Conservation (phyloP, 2,329 filamentous ascomycete species). For the Mycosphaerella arachidis region DNA sequence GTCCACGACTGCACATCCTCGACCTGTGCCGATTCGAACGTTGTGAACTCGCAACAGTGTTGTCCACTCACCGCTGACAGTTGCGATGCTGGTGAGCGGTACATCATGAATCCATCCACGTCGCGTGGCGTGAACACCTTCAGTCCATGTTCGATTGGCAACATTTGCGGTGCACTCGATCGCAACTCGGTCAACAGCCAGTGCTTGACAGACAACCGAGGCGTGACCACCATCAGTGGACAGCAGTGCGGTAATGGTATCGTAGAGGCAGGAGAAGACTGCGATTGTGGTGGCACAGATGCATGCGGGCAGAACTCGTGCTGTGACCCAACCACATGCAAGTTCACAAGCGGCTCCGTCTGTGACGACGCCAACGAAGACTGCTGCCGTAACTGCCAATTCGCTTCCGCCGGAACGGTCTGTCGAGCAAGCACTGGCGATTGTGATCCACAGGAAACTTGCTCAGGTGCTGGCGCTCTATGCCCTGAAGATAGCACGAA, state of each 20-base stretch:
- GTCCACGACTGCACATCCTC: constrained; percentile 79
- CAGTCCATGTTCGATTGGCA: constrained; percentile 84
- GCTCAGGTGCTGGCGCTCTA: constrained; percentile 64
- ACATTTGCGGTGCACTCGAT: constrained; percentile 82
- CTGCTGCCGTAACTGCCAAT: constrained; percentile 70
- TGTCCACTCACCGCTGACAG: constrained; percentile 66
- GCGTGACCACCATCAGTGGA: constrained; percentile 74
- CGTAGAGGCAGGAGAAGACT: constrained; percentile 89
- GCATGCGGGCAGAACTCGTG: constrained; percentile 72
- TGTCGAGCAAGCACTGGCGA: constrained; percentile 74
- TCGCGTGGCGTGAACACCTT: constrained; percentile 68
- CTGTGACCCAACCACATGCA: constrained; percentile 83
- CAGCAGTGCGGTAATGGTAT: constrained; percentile 95
- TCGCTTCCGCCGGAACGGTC: constrained; percentile 62
- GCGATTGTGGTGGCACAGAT: constrained; percentile 78
- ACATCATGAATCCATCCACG: constrained; percentile 95
- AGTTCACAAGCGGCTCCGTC: constrained; percentile 67
- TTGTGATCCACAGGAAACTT: constrained; percentile 83
- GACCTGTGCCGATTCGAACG: constrained; percentile 62
- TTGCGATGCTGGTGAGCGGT: constrained; percentile 74
- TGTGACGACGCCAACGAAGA: constrained; percentile 84
- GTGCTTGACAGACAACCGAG: constrained; percentile 82
- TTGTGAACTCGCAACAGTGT: constrained; percentile 62
- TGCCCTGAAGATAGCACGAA: constrained; percentile 71
- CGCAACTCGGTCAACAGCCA: constrained; percentile 68